Conservation (phyloP, 2,329 filamentous ascomycete species). For the Epichloe bromicola region DNA sequence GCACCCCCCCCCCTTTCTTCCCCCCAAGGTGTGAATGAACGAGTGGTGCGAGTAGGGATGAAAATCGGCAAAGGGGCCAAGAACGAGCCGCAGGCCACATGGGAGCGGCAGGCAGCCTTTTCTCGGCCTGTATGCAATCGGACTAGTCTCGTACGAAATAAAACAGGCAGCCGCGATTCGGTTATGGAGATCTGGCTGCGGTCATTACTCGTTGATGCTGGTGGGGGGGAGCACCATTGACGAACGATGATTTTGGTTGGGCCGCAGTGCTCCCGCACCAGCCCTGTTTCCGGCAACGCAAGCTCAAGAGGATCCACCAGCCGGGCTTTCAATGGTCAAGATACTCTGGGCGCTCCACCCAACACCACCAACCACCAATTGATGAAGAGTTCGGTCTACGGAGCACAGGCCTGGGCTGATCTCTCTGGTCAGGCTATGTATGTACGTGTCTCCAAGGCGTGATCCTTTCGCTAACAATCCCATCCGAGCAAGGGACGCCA, state of each 20-base stretch:
- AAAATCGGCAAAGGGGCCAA: background rate
- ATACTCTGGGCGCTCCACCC: background rate
- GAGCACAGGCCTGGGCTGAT: background rate
- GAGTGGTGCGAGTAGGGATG: background rate
- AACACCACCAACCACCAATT: too few species aligned
- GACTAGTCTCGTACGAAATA: constrained; percentile 4
- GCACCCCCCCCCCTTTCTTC: too few species aligned
- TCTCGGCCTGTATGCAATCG: background rate
- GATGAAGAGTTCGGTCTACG: too few species aligned
- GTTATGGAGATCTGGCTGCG: constrained; percentile 1
- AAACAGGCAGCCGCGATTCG: constrained; percentile 2
- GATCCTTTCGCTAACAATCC: too few species aligned
- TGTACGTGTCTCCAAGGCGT: too few species aligned
- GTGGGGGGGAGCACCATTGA: background rate
- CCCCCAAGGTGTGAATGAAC: background rate
- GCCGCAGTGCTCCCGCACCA: constrained; percentile 10
- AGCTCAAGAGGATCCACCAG: background rate
- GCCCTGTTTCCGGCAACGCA: constrained; percentile 6
- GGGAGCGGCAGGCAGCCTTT: constrained; percentile 1
- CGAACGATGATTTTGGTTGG: background rate
- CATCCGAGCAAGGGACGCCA: too few species aligned
- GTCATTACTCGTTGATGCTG: background rate
- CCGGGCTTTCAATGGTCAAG: background rate
- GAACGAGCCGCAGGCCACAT: constrained; percentile 1
- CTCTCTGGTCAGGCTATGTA: too few species aligned